Percentiles rank a stretch among this genome's conserved stretches.
phyloP scores from a whole-genome alignment of 75 land plant genomes.

The Pinus tabuliformis region DNA sequence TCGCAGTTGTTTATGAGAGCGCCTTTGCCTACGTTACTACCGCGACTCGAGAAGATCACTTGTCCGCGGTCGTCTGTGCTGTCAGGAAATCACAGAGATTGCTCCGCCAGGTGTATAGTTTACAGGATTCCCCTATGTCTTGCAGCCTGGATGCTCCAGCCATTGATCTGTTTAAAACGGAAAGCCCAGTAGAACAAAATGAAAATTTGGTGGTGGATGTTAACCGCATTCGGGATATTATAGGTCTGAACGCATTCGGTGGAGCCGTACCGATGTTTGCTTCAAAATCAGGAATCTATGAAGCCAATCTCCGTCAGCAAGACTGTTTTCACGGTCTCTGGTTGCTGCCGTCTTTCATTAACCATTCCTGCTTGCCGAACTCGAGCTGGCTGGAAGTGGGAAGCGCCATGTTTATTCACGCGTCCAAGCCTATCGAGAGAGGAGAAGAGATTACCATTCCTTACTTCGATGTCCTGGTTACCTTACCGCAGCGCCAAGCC shows the following conservation, averaged over 20 bases:
- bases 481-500: too few relatives aligned
- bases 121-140: neutral
- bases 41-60: neutral
- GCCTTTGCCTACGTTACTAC: neutral
- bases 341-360: too few relatives aligned
- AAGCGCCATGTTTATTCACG: too few relatives aligned
- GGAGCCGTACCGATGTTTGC: too few relatives aligned
- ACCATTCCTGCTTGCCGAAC: too few relatives aligned
- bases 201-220: neutral
- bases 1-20: neutral
- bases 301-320: too few relatives aligned
- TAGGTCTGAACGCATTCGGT: conserved; percentile 17
- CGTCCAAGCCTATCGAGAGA: too few relatives aligned
- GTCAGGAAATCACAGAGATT: conserved; percentile 16
- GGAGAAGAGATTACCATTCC: too few relatives aligned
- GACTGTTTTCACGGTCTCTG: too few relatives aligned
- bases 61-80: neutral
- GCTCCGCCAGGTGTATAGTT: conserved; percentile 11
- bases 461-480: too few relatives aligned
- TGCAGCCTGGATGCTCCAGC: neutral
- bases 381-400: too few relatives aligned
- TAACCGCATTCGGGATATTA: conserved; percentile 11
- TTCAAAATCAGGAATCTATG: too few relatives aligned
- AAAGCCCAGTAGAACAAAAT: neutral
- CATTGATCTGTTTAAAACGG: conserved; percentile 3